Evolutionary conservation across 164 flowering plant genomes (phyloP), one percentile per base, ranked within the genome.

Genomic region (Magnolia officinalis): DNA sequence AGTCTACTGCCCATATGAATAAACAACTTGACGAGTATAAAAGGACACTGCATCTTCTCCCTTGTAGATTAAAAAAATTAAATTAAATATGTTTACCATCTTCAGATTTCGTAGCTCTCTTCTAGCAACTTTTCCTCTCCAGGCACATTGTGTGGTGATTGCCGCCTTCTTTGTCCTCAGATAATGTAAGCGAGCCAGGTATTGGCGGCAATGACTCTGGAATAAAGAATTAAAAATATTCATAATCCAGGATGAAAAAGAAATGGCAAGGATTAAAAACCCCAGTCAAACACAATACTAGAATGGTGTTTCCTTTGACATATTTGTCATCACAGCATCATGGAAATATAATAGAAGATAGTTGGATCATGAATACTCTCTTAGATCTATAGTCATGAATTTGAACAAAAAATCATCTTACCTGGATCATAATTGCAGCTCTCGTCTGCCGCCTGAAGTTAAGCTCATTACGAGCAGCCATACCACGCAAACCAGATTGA

Each of bases 51-150:
- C 45, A 37, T 37, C 45, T 37, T 37, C 45, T 37, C 45, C 45
- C 45, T 37, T 37, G 45, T 37, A 37, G 45, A 37, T 37, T 37
- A 37, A 37, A 37, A 37, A 37, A 37, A 37, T 37, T 37, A 37
- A 37, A 37, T 37, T 37, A 55, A 55, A 55, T 55, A 63, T 37
- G 21, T 52, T 86, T 72, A 96, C 99, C 99, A 91, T 91, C 87
- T 94, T 96, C 77, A 96, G 96, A 72, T 90, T 89, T 72, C 92
- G 90, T 83, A 96, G 83, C 83, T 96, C 98, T 78, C 49, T 85
- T 67, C 96, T 90, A 77, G 98, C 99, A 83, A 87, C 90, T 83
- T 51, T 91, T 76, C 88, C 96, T 85, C 99, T 89, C 98, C 98
- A 96, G 11, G 96, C 96, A 92, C 95, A 91, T 74, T 96, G 99